Conservation (phyloP, 2,329 filamentous ascomycete species). For the Alternaria sp. region DNA sequence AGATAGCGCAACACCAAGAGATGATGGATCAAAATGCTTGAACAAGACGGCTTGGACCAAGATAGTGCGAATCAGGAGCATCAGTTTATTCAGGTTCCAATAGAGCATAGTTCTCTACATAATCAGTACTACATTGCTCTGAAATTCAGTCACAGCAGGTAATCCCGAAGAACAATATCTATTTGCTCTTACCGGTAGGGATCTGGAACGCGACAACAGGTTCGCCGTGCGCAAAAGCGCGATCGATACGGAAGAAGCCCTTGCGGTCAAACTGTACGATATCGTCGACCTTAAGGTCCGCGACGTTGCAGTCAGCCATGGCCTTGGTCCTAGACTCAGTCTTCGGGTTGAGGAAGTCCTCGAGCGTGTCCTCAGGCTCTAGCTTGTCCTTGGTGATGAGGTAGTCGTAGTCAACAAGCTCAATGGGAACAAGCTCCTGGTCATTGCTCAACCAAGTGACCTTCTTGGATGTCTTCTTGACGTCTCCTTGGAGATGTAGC, state of each 20-base stretch:
- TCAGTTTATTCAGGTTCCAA: neutral
- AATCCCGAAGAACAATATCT: constrained; percentile 4
- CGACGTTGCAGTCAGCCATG: constrained; percentile 82
- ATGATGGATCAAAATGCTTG: neutral
- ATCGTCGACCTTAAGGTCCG: constrained; percentile 81
- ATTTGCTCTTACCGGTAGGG: constrained; percentile 68
- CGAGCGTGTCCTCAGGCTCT: constrained; percentile 82
- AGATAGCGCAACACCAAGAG: neutral
- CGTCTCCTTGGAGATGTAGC: constrained; percentile 90
- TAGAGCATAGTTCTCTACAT: neutral
- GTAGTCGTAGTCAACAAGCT: constrained; percentile 95
- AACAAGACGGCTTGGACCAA: neutral
- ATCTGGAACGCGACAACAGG: constrained; percentile 74
- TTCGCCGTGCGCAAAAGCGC: constrained; percentile 65
- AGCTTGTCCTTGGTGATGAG: constrained; percentile 95
- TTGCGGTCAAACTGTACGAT: constrained; percentile 96
- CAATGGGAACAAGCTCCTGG: constrained; percentile 80
- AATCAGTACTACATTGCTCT: neutral
- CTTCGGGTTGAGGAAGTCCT: constrained; percentile 80
- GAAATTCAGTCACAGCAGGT: neutral
- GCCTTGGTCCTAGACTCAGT: constrained; percentile 80
- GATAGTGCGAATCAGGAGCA: neutral
- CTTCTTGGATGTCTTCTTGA: constrained; percentile 97
- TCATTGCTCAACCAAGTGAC: constrained; percentile 88
- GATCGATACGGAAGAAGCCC: constrained; percentile 89